Evolutionary conservation across 176 grass and related monocot genomes (phyloP).

Genomic region (Musa schizocarpa): DNA sequence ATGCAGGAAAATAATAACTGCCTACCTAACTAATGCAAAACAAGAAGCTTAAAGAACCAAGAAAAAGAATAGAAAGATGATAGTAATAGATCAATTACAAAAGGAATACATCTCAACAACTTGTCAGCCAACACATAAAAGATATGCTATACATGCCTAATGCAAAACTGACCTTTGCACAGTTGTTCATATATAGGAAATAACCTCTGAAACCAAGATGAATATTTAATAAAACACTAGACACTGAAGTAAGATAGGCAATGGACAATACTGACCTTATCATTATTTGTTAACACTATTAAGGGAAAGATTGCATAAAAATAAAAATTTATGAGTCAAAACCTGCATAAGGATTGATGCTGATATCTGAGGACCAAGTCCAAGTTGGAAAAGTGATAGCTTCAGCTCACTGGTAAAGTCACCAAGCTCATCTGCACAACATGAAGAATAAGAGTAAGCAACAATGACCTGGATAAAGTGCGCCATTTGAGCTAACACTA

Average conservation of each 20-base stretch:
- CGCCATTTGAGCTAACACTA: background rate
- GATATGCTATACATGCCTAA: no score
- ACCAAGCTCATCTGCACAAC: constrained; percentile 60
- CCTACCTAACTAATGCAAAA: background rate
- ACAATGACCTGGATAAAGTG: no score
- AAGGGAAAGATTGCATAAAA: background rate
- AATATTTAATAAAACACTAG: background rate
- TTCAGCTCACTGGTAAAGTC: constrained; percentile 79
- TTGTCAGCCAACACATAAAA: background rate
- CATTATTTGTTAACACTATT: no score
- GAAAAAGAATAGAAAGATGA: background rate
- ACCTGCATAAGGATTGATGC: constrained; percentile 98
- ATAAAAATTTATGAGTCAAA: constrained; percentile 2
- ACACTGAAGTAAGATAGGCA: background rate
- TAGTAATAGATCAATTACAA: background rate
- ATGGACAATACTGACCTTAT: background rate
- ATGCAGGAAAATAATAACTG: background rate
- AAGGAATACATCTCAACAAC: background rate
- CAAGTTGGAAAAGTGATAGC: constrained; percentile 93
- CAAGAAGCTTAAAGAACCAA: background rate
- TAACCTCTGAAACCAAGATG: background rate
- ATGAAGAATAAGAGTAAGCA: background rate
- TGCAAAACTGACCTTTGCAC: no score
- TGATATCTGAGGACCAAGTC: constrained; percentile 89
- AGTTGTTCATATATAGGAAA: background rate